Base-by-base conservation (phyloP, 768 basidiomycete species). In the Leccinellum rugosiceps region DNA sequence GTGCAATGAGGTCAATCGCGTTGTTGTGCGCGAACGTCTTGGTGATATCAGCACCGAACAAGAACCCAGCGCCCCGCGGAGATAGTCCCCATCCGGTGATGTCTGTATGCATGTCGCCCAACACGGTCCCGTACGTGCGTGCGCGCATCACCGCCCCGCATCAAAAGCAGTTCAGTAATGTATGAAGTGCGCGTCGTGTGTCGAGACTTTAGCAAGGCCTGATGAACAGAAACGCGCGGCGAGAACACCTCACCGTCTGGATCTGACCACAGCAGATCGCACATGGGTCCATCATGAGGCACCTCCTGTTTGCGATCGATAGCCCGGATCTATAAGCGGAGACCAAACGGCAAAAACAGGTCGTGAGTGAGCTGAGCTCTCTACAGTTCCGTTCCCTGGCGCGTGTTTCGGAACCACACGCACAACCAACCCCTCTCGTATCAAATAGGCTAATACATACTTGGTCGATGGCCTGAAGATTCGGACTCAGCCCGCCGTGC, bases 211-310 rank as follows among this genome's bases (percentile, higher is more conserved):
- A 57, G 67, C 63, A 52, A 50, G 23, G 41, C 41, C 41, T 46
- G 25, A 23, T 28, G 53, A 45, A 55, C 49, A 45, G 41, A 58
- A 55, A 57, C n/a, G 43, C 56, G 49, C 32, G 21, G 51, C 17
- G 28, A 30, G 58, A 52, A 44, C 63, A 14, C 58, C 69, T 62
- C 55, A 94, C 94, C 95, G 72, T 98, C 96, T 46, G 96, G 96
- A 78, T 98, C 96, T 58, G 95, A 97, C 96, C 96, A 98, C n/a
- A 98, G 78, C 2, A 98, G 78, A 75, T 98, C 96, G 68, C 96
- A 98, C 96, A 98, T 98, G 8, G 94, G 87, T 13, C 96, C 96
- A 69, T 98, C 96, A 72, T 98, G 96, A 26, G 96, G 96, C 23
- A 98, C 96, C 70, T 98, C 96, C 72, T 96, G 94, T 72, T 95